Conservation (phyloP, 2,329 filamentous ascomycete species). For the Pseudonectria foliicola region DNA sequence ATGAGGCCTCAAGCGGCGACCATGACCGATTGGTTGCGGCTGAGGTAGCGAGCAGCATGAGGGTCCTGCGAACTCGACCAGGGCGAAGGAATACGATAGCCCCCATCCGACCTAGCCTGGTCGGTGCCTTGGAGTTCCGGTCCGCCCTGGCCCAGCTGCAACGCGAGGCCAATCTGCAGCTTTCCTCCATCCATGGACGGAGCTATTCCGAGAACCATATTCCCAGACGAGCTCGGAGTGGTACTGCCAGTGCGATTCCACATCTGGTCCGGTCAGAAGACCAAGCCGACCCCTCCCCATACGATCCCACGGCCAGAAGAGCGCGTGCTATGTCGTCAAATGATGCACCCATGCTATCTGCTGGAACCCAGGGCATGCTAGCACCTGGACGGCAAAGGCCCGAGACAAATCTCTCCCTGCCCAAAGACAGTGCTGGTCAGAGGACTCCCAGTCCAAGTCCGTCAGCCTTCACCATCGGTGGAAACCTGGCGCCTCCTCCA, state of each 20-base stretch:
- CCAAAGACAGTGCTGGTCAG: constrained; percentile 11
- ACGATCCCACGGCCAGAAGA: constrained; percentile 10
- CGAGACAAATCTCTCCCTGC: constrained; percentile 13
- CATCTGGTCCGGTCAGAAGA: constrained; percentile 10
- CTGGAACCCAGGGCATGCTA: constrained; percentile 11
- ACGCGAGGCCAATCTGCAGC: constrained; percentile 68
- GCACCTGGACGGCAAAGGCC: constrained; percentile 14
- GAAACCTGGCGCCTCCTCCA: constrained; percentile 36
- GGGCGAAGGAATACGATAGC: constrained; percentile 67
- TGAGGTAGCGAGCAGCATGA: constrained; percentile 90
- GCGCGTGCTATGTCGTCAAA: constrained; percentile 42
- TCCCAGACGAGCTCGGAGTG: constrained; percentile 16
- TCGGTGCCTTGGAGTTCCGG: constrained; percentile 89
- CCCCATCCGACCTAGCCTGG: constrained; percentile 84
- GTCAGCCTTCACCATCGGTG: constrained; percentile 29
- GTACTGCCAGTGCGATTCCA: constrained; percentile 20
- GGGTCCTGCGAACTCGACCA: constrained; percentile 62
- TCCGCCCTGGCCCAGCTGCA: constrained; percentile 84
- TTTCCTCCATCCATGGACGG: constrained; percentile 60
- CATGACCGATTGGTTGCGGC: constrained; percentile 63
- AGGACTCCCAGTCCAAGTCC: constrained; percentile 23
- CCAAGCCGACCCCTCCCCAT: constrained; percentile 3
- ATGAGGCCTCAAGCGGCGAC: constrained; percentile 43
- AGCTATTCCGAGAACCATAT: constrained; percentile 38
- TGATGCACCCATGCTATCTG: constrained; percentile 21